phyloP scores from a whole-genome alignment of 495 filamentous ascomycete species.

The Diplogelasinospora grovesii region DNA sequence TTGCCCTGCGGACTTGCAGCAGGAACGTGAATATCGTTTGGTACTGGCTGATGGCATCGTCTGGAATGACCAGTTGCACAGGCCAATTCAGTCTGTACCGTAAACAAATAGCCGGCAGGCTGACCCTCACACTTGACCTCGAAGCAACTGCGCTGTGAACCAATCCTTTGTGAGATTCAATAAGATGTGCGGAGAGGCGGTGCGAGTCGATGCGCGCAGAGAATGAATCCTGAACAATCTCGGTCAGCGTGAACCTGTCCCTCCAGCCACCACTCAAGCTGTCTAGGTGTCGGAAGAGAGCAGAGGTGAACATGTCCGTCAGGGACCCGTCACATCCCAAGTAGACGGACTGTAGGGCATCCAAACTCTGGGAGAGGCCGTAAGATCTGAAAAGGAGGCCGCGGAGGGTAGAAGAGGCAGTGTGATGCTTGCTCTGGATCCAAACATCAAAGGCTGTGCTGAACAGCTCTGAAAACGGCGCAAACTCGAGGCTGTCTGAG shows the following conservation, averaged over 20 bases:
- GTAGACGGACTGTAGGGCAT: constrained; percentile 65
- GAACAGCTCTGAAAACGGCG: constrained; percentile 73
- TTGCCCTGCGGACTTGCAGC: constrained; percentile 70
- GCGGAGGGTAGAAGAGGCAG: constrained; percentile 57
- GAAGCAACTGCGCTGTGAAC: constrained; percentile 25
- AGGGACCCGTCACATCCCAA: constrained; percentile 63
- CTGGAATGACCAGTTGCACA: constrained; percentile 71
- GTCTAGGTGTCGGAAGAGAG: constrained; percentile 75
- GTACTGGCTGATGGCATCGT: constrained; percentile 54
- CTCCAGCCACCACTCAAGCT: constrained; percentile 61
- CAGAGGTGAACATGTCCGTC: constrained; percentile 54
- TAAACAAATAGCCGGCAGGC: constrained; percentile 51
- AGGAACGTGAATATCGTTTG: constrained; percentile 66
- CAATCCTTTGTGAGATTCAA: constrained; percentile 31
- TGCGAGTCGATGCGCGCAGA: constrained; percentile 49
- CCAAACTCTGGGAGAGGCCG: constrained; percentile 57
- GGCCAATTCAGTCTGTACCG: constrained; percentile 72
- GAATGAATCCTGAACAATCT: constrained; percentile 67
- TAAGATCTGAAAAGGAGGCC: constrained; percentile 61
- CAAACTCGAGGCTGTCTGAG: constrained; percentile 36
- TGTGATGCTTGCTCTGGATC: constrained; percentile 64
- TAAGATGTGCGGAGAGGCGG: constrained; percentile 50
- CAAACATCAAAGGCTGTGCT: constrained; percentile 59
- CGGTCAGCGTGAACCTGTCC: constrained; percentile 75
- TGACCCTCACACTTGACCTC: constrained; percentile 38